Evolutionary conservation across 2,329 filamentous ascomycete genomes (phyloP).

Genomic region (Thelonectria olida): DNA sequence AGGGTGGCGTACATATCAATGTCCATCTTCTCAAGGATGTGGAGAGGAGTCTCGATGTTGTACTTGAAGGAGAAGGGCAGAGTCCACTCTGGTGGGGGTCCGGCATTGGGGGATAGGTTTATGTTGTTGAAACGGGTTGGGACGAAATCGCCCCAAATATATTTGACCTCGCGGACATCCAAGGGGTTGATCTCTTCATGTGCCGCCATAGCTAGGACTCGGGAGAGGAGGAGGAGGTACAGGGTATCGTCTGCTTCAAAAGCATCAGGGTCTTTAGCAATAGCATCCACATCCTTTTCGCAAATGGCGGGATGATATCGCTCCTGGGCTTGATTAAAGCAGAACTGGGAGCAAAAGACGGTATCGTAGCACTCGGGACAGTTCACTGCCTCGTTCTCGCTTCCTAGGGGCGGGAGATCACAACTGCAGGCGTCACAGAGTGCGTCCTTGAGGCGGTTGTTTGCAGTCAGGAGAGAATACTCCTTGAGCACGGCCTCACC

Average conservation of each 20-base stretch:
- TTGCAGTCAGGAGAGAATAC: constrained; percentile 86
- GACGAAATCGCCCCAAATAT: constrained; percentile 76
- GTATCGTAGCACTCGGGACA: constrained; percentile 72
- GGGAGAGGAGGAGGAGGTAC: constrained; percentile 69
- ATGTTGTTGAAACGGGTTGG: constrained; percentile 62
- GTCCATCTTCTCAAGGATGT: constrained; percentile 86
- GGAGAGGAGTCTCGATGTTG: constrained; percentile 78
- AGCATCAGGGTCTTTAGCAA: constrained; percentile 70
- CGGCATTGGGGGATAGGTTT: constrained; percentile 61
- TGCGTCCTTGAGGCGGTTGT: constrained; percentile 85
- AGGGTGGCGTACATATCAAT: constrained; percentile 75
- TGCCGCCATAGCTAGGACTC: constrained; percentile 69
- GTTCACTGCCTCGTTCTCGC: constrained; percentile 56
- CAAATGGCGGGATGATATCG: constrained; percentile 73
- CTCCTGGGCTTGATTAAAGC: constrained; percentile 65
- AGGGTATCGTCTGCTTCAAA: constrained; percentile 68
- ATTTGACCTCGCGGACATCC: constrained; percentile 71
- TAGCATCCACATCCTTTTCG: constrained; percentile 71
- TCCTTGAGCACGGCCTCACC: constrained; percentile 83
- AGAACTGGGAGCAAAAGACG: constrained; percentile 71
- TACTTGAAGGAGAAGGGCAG: constrained; percentile 81
- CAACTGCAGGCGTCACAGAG: constrained; percentile 90
- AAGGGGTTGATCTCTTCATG: constrained; percentile 70
- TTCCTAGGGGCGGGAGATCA: constrained; percentile 69
- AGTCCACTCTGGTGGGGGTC: constrained; percentile 70